phyloP scores from a whole-genome alignment of 495 filamentous ascomycete species.

The Jackrogersella multiformis region DNA sequence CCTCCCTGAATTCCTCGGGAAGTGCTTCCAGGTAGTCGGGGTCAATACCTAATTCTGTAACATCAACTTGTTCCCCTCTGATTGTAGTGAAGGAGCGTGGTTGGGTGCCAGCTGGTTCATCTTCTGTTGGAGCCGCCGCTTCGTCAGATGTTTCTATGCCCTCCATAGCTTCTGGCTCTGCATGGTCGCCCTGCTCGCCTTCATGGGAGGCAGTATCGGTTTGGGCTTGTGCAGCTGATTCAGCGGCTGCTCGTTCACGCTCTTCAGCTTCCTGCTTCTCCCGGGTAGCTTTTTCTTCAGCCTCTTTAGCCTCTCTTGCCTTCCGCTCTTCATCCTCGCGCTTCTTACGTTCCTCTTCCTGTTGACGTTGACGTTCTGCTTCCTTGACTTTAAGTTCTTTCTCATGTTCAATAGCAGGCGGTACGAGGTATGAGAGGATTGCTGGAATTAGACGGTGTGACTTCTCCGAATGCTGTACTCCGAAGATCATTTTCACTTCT shows the following conservation, averaged over 20 bases:
- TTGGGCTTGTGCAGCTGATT: constrained; percentile 53
- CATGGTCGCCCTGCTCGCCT: constrained; percentile 31
- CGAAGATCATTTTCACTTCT: constrained; percentile 88
- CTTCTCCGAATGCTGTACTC: constrained; percentile 71
- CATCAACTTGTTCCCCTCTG: constrained; percentile 84
- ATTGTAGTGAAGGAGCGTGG: constrained; percentile 79
- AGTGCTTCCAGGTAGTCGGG: constrained; percentile 91
- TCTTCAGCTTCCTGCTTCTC: constrained; percentile 68
- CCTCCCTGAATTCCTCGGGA: constrained; percentile 93
- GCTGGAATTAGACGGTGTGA: constrained; percentile 71
- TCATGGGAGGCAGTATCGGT: constrained; percentile 31
- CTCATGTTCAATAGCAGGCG: constrained; percentile 83
- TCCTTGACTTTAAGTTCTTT: constrained; percentile 69
- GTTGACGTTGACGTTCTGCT: constrained; percentile 67
- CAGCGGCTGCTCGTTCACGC: constrained; percentile 56
- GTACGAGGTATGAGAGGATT: constrained; percentile 79
- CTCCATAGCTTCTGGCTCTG: constrained; percentile 78
- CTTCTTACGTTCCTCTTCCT: constrained; percentile 71
- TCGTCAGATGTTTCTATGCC: constrained; percentile 74
- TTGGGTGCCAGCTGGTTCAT: constrained; percentile 44
- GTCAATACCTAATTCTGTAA: constrained; percentile 94
- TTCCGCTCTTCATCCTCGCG: constrained; percentile 63
- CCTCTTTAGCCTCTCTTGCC: constrained; percentile 65
- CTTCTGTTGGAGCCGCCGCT: constrained; percentile 46
- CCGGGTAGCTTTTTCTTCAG: constrained; percentile 64